Base-by-base conservation (phyloP, 2,329 filamentous ascomycete genomes). In the Beauveria sp. region DNA sequence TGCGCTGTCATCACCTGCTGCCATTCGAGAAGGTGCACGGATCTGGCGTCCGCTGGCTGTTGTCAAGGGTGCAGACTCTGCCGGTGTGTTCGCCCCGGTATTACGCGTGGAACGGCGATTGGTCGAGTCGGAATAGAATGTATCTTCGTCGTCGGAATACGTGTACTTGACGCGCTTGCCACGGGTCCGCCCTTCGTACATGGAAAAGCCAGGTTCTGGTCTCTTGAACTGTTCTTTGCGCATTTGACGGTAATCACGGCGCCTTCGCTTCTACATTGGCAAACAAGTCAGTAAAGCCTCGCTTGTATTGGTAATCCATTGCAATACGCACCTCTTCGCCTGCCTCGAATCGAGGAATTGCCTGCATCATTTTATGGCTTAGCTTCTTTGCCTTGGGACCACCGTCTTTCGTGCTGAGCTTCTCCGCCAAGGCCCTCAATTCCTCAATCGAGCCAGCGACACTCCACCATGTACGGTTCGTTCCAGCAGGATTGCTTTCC, bases 81-180 rank as follows among this genome's bases (percentile, higher is more conserved):
- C 84, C 0, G 91, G 89, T 1, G 90, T 91, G 65, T 86, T 86
- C 10, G 86, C 82, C 45, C 88, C 84, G 1, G 89, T 91, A 66
- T 91, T 89, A 28, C 93, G 86, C 20, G 86, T 83, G 14, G 90
- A 91, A 7, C 87, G 84, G 79, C 93, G 72, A 73, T 76, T 74
- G 6, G 83, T 82, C 42, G 87, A 87, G 70, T 88, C 84, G n/a
- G 84, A 84, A 61, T 80, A 83, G 57, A 86, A 85, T 18, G 88
- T 85, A 42, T 88, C 88, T 67, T 96, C 91, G 26, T 96, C 91
- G 58, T 97, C 93, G 0, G 92, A 96, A 71, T 90, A 99, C 0
- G 91, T 99, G 71, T 99, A 99, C 74, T 93, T 96, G 77, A 96
- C 89, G 64, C 93, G 89, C 79, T 99, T 98, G 62, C 95, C 95